Evolutionary conservation across 176 grass and related monocot genomes (phyloP), one percentile per base, ranked within the genome.

Genomic region (Oryza glumipatula): DNA sequence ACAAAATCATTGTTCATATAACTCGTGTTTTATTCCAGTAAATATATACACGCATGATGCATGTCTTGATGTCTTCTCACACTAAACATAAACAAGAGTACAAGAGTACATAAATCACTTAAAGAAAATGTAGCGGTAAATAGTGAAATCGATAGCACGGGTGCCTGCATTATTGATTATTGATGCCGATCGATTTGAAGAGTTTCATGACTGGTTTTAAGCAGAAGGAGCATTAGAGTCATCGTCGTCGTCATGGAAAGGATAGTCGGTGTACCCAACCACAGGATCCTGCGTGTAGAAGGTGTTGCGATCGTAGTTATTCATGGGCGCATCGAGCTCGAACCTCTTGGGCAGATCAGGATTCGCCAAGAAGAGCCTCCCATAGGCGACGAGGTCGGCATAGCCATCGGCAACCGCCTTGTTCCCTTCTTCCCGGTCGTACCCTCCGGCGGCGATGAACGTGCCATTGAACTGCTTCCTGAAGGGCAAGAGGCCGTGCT

Each of bases 401-500:
- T 86, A 86, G 1, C 60, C 84, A 0, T 74, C 17, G 0, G 8
- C 56, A 0, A 86, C 32, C 5, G 65, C 76, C 44, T 80, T 86
- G 52, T 80, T 66, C 0, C 76, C 84, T 28, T 74, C 84, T 5
- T 80, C 84, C 2, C n/a, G 1, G 0, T 86, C 84, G 15, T 86
- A 86, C 7, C 58, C 84, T 0, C 76, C 84, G 0, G 58, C 68
- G 0, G 30, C 84, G 15, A 86, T 80, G 69, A 86, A 86, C 2
- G 58, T 80, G 44, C 84, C 84, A 0, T 51, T 30, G 21, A 86
- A 86, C 0, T 14, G 44, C 2, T 67, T 28, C 58, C 30, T 14
- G 30, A 80, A 80, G 0, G 76, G 76, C 1, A 73, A 16, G 0
- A 85, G 38, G 3, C 67, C 4, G 7, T 85, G 83, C 0, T 51